Conservation (phyloP, 352 stramenopile genomes). For the Thraustochytrium striatum region DNA sequence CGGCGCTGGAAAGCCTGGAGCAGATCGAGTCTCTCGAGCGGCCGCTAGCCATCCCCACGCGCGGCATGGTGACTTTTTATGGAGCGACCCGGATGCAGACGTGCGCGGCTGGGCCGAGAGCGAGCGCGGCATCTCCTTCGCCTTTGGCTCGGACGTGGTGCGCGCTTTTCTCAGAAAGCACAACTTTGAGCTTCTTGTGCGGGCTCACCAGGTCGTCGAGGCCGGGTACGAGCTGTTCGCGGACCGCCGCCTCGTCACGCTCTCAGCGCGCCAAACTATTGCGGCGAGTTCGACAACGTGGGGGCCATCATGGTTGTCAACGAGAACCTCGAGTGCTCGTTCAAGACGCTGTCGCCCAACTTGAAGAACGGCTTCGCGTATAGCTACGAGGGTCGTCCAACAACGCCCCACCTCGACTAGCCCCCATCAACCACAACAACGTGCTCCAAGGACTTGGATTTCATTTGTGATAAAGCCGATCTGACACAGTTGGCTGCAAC, state of each 20-base stretch:
- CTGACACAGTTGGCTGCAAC: too few relatives aligned
- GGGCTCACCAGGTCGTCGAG: slow-evolving; percentile 86
- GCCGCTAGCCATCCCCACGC: slow-evolving; percentile 65
- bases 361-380: slow-evolving; percentile 41
- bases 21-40: slow-evolving; percentile 55
- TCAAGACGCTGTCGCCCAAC: slow-evolving; percentile 65
- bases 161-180: slow-evolving; percentile 93
- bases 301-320: slow-evolving; percentile 79
- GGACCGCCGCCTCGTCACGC: slow-evolving; percentile 74
- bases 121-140: slow-evolving; percentile 68
- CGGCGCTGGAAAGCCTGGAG: slow-evolving; percentile 82
- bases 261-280: slow-evolving; percentile 82
- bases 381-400: not conserved
- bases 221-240: slow-evolving; percentile 66
- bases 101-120: slow-evolving; percentile 35
- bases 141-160: slow-evolving; percentile 97
- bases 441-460: too few relatives aligned
- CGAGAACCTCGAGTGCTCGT: slow-evolving; percentile 71
- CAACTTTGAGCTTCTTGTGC: slow-evolving; percentile 93
- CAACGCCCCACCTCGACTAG: slow-evolving; percentile 22
- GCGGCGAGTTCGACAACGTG: slow-evolving; percentile 78
- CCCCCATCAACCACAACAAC: too few relatives aligned
- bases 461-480: too few relatives aligned
- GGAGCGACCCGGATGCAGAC: slow-evolving; percentile 45
- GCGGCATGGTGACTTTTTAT: slow-evolving; percentile 25